A percentile compares a stretch with the other conserved stretches of the same genome.
These are phyloP conservation scores for Pulicaria dysenterica DNA, from an alignment of 129 eudicot genomes.

Conservation along the genomic window DNA sequence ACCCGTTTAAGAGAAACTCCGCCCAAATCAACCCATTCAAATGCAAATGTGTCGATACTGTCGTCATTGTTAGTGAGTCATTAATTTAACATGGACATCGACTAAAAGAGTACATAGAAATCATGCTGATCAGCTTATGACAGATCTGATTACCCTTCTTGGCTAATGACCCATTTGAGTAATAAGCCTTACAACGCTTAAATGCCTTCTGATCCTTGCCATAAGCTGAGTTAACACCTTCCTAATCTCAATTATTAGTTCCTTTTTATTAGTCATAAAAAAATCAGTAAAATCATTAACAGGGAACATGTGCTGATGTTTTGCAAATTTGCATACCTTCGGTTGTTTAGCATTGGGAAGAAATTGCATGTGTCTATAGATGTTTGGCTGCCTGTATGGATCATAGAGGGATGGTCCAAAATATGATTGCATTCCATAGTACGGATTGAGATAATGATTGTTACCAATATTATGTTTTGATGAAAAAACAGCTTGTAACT, in stretches of 20 bases:
- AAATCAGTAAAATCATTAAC: not conserved
- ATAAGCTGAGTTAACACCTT: slow-evolving; percentile 26
- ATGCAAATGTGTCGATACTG: not conserved
- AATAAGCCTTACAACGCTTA: slow-evolving; percentile 6
- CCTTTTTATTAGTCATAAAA: not conserved
- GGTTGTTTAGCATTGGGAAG: slow-evolving; percentile 18
- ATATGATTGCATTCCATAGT: slow-evolving; percentile 21
- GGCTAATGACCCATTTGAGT: slow-evolving; percentile 17
- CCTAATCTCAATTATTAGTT: slow-evolving; percentile 5
- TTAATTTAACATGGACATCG: not conserved
- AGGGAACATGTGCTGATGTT: not conserved
- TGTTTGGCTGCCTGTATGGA: slow-evolving; percentile 27
- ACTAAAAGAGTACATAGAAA: not conserved
- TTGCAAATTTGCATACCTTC: slow-evolving; percentile 21
- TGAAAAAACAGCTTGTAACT: slow-evolving; percentile 25
- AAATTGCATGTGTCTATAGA: slow-evolving; percentile 25
- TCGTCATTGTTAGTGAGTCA: not conserved
- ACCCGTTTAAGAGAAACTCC: not conserved
- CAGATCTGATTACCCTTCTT: slow-evolving; percentile 23
- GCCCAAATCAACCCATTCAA: not conserved
- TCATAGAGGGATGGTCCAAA: slow-evolving; percentile 22
- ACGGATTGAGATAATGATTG: slow-evolving; percentile 20
- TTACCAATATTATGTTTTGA: slow-evolving; percentile 5
- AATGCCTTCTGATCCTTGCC: slow-evolving; percentile 22
- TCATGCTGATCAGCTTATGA: not conserved